Conservation (phyloP, 352 stramenopile species). For the Phytophthora megakarya region DNA sequence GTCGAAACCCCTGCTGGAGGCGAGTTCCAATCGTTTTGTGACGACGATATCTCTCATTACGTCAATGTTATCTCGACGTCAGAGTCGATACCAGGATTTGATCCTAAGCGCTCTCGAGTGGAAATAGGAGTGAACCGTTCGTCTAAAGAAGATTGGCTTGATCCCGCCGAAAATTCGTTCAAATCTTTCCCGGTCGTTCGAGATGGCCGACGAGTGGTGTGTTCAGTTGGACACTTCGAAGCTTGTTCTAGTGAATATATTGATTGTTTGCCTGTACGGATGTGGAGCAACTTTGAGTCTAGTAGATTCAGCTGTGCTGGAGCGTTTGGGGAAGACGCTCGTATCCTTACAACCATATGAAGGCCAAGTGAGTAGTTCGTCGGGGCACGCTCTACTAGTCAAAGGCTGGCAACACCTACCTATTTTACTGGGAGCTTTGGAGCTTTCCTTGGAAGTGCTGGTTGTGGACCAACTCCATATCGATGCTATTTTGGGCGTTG, state of each 20-base stretch:
- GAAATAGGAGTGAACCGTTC: no score
- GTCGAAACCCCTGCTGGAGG: background rate
- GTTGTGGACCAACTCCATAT: slow-evolving; percentile 3
- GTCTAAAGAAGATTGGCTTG: no score
- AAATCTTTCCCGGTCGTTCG: no score
- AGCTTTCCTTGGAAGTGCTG: background rate
- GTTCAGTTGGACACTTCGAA: background rate
- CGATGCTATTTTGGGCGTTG: slow-evolving; percentile 5
- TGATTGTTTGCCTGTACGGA: slow-evolving; percentile 4
- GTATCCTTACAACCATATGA: background rate
- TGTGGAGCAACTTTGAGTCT: slow-evolving; percentile 6
- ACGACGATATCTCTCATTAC: background rate
- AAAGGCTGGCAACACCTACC: background rate
- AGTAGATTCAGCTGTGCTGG: no score
- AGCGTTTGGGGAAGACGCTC: background rate
- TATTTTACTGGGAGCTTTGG: background rate
- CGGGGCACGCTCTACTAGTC: background rate
- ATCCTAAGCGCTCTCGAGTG: background rate
- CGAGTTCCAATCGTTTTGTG: background rate
- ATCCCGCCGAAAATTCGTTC: no score
- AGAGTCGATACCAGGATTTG: background rate
- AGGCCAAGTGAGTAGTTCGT: no score
- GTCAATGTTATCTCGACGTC: background rate
- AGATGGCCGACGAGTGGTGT: background rate
- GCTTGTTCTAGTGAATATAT: slow-evolving; percentile 2